Percentiles rank a stretch among this genome's conserved stretches.
phyloP scores from a whole-genome alignment of 2,329 filamentous ascomycete genomes.

The Neoarthrinium moseri region DNA sequence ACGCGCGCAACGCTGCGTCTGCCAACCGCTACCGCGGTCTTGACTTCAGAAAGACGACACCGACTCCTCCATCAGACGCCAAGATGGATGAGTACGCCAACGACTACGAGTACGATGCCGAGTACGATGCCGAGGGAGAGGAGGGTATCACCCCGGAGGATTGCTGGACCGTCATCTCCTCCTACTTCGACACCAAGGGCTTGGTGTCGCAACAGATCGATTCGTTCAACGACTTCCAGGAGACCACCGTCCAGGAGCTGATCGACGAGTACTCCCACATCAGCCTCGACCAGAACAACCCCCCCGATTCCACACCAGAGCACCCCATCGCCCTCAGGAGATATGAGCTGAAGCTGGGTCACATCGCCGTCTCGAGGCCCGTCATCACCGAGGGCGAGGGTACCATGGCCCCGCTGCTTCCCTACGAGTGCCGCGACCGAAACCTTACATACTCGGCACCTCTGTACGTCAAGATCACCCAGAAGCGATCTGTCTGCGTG shows the following conservation, averaged over 20 bases:
- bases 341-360: conserved; percentile 93
- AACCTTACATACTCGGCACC: conserved; percentile 95
- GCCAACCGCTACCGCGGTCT: neutral
- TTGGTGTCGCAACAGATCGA: conserved; percentile 96
- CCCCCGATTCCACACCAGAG: conserved; percentile 61
- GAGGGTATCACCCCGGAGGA: conserved; percentile 89
- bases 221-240: conserved; percentile 96
- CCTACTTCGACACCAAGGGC: conserved; percentile 95
- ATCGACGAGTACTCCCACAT: conserved; percentile 89
- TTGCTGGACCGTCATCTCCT: conserved; percentile 96
- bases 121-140: conserved; percentile 53
- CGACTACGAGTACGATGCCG: conserved; percentile 66
- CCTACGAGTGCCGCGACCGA: conserved; percentile 91
- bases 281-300: conserved; percentile 89
- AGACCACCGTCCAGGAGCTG: conserved; percentile 90
- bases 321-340: conserved; percentile 83
- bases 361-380: conserved; percentile 83
- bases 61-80: neutral
- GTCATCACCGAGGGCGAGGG: conserved; percentile 93
- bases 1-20: too few species aligned
- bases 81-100: conserved; percentile 58
- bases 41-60: neutral
- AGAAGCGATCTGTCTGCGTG: conserved; percentile 79
- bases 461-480: conserved; percentile 84
- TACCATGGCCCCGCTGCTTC: conserved; percentile 78